These are phyloP conservation scores for Trichoderma parareesei DNA, from an alignment of 495 filamentous ascomycete genomes.

Conservation along the genomic window DNA sequence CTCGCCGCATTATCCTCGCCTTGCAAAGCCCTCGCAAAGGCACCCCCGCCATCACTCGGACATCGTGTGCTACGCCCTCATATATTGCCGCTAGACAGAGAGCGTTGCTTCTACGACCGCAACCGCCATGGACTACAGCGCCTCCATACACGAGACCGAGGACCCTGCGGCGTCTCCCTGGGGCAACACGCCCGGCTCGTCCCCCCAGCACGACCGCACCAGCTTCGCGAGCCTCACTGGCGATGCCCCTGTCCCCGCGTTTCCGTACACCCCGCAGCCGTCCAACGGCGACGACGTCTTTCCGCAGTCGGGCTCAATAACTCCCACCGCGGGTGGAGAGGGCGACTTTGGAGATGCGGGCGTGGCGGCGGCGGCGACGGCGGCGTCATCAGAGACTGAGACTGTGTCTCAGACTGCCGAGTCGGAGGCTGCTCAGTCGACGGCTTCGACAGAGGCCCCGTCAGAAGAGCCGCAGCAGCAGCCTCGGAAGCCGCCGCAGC, in stretches of 20 bases:
- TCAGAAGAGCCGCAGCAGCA: conserved; percentile 32
- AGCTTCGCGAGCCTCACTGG: conserved; percentile 39
- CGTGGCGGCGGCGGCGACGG: conserved; percentile 1
- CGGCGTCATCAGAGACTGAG: conserved; percentile 10
- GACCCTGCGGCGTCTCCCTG: conserved; percentile 65
- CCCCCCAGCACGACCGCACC: conserved; percentile 55
- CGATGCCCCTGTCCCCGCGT: conserved; percentile 25
- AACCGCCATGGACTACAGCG: conserved; percentile 72
- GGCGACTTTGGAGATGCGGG: conserved; percentile 16
- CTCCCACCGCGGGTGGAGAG: conserved; percentile 24
- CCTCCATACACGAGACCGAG: conserved; percentile 66
- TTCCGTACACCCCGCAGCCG: conserved; percentile 26
- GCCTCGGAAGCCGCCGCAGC: conserved; percentile 30
- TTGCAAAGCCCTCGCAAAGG: background rate
- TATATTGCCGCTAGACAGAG: conserved; percentile 2
- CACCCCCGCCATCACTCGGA: background rate
- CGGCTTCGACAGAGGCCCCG: conserved; percentile 23
- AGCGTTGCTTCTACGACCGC: background rate
- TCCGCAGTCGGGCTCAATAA: conserved; percentile 31
- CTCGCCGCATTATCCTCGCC: background rate
- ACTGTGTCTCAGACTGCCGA: conserved; percentile 8
- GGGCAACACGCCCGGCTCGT: conserved; percentile 55
- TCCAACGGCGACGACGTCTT: conserved; percentile 30
- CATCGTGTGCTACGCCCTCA: background rate
- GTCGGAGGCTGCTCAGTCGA: conserved; percentile 12